Evolutionary conservation across 2,329 filamentous ascomycete species (phyloP).

Genomic region (Rhynchosporium agropyri): DNA sequence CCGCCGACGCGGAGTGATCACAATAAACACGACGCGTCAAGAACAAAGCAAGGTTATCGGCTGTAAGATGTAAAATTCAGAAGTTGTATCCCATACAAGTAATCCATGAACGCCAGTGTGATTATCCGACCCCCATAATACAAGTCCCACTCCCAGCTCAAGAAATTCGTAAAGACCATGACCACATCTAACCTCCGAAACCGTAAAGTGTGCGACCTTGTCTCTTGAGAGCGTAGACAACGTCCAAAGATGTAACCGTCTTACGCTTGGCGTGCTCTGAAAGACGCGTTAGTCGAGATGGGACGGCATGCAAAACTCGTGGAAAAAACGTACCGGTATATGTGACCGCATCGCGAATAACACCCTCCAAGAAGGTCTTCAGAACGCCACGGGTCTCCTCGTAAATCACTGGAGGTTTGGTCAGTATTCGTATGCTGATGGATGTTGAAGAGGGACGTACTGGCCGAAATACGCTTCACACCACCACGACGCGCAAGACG

Average conservation of each 20-base stretch:
- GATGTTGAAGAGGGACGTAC: constrained; percentile 60
- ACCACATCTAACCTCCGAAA: constrained; percentile 61
- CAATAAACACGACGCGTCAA: background rate
- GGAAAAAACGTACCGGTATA: constrained; percentile 55
- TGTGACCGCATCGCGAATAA: constrained; percentile 73
- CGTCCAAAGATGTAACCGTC: constrained; percentile 68
- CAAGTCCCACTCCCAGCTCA: constrained; percentile 20
- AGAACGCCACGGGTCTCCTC: constrained; percentile 80
- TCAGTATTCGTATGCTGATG: constrained; percentile 69
- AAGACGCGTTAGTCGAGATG: constrained; percentile 6
- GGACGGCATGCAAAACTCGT: constrained; percentile 32
- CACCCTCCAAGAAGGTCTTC: constrained; percentile 81
- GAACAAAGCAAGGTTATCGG: background rate
- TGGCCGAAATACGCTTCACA: constrained; percentile 99
- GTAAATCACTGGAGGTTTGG: constrained; percentile 68
- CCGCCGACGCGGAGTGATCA: background rate
- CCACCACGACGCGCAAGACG: constrained; percentile 98
- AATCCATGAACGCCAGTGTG: constrained; percentile 20
- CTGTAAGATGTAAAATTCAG: constrained; percentile 5
- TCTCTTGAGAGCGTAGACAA: constrained; percentile 67
- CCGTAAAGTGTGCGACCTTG: constrained; percentile 69
- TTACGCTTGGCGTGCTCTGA: constrained; percentile 77
- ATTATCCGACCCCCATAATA: constrained; percentile 24
- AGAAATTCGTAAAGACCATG: constrained; percentile 23
- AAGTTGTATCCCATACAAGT: constrained; percentile 24